Evolutionary conservation across 1,284 basidiomycete species (phyloP).

Genomic region (Meripilus lineatus): DNA sequence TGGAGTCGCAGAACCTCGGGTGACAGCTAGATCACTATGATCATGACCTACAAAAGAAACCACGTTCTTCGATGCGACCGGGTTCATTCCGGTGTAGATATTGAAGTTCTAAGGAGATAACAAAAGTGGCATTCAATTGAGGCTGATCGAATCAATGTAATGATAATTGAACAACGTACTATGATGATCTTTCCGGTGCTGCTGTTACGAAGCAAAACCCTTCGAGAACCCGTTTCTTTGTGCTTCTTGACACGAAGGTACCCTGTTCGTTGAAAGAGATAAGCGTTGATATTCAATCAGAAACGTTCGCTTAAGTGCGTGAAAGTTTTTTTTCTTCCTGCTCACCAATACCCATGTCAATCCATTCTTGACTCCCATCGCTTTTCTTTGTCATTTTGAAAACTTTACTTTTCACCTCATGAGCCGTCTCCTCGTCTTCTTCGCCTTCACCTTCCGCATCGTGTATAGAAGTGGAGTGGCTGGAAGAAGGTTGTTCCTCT

Average conservation of each 20-base stretch:
- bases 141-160: too few relatives aligned
- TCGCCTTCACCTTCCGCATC: constrained; percentile 77
- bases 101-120: constrained; percentile 75
- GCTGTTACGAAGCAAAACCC: constrained; percentile 65
- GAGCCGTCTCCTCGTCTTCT: constrained; percentile 72
- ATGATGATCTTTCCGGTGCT: constrained; percentile 68
- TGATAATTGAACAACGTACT: constrained; percentile 51
- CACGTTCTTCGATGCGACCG: constrained; percentile 43
- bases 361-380: constrained; percentile 51
- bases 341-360: constrained; percentile 55
- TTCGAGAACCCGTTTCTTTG: constrained; percentile 48
- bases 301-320: too few relatives aligned
- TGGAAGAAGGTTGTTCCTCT: constrained; percentile 11
- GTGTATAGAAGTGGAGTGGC: constrained; percentile 38
- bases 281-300: not conserved
- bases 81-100: constrained; percentile 50
- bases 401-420: constrained; percentile 60
- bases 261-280: constrained; percentile 33
- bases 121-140: too few relatives aligned
- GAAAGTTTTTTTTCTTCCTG: too few relatives aligned
- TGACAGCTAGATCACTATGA: constrained; percentile 40
- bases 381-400: constrained; percentile 51
- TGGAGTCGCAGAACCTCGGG: constrained; percentile 22
- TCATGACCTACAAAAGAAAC: constrained; percentile 71
- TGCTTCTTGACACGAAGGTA: constrained; percentile 67